A percentile compares a stretch with the other conserved stretches of the same genome.
phyloP scores from a whole-genome alignment of 768 basidiomycete species.

The Amylocystis lapponica region DNA sequence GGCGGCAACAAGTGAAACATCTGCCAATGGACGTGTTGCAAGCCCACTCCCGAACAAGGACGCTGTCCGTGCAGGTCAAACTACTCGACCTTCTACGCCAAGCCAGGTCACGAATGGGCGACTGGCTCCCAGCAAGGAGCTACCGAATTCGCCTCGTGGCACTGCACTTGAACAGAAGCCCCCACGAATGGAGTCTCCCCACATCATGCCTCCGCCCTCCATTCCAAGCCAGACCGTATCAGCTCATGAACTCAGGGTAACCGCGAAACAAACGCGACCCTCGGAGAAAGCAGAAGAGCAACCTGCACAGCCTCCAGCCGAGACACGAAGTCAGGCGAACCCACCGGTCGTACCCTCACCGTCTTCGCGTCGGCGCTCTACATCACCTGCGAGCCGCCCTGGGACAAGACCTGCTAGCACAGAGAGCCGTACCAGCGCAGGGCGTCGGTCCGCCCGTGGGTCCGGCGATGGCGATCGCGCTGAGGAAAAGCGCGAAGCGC shows the following conservation, averaged over 20 bases:
- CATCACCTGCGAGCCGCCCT: slow-evolving; percentile 59
- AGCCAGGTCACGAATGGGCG: slow-evolving; percentile 9
- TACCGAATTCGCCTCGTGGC: slow-evolving; percentile 9
- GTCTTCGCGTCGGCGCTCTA: slow-evolving; percentile 50
- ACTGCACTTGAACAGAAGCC: slow-evolving; percentile 1
- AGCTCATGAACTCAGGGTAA: slow-evolving; percentile 76
- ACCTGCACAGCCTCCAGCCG: slow-evolving; percentile 21
- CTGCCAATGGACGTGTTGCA: neutral
- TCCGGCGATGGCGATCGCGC: slow-evolving; percentile 37
- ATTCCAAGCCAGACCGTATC: slow-evolving; percentile 74
- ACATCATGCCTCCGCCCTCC: slow-evolving; percentile 70
- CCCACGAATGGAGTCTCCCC: slow-evolving; percentile 26
- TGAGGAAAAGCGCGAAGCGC: slow-evolving; percentile 49
- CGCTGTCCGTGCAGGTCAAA: neutral
- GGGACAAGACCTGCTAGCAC: slow-evolving; percentile 65
- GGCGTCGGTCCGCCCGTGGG: slow-evolving; percentile 54
- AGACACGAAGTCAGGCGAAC: slow-evolving; percentile 40
- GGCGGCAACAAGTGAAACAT: neutral
- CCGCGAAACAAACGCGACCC: slow-evolving; percentile 57
- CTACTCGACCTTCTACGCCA: slow-evolving; percentile 10
- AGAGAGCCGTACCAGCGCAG: slow-evolving; percentile 70
- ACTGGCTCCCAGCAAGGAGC: neutral
- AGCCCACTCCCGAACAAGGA: neutral
- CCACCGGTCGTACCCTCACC: slow-evolving; percentile 50
- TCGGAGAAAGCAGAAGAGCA: slow-evolving; percentile 38